Conservation (phyloP, 305 asterid species). For the Coffea humblotiana region DNA sequence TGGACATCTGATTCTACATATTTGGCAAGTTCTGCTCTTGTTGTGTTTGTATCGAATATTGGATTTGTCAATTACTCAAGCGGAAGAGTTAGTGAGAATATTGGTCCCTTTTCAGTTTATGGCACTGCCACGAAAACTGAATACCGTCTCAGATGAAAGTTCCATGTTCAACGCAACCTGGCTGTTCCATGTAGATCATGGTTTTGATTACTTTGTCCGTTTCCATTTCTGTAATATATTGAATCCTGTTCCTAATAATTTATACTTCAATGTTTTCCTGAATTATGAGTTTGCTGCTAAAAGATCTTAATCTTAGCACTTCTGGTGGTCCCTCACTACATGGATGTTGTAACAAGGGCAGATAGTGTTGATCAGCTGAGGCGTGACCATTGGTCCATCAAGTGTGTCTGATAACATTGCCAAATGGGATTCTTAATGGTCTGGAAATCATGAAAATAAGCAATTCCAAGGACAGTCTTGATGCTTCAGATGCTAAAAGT, state of each 20-base stretch:
- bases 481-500: slow-evolving; percentile 25
- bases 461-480: slow-evolving; percentile 32
- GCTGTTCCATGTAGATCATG: slow-evolving; percentile 36
- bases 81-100: slow-evolving; percentile 21
- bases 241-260: neutral
- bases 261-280: slow-evolving; percentile 29
- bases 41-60: slow-evolving; percentile 9
- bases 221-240: slow-evolving; percentile 39
- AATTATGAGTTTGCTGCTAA: slow-evolving; percentile 24
- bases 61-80: slow-evolving; percentile 27
- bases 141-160: slow-evolving; percentile 13
- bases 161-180: slow-evolving; percentile 27
- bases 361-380: slow-evolving; percentile 11
- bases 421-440: slow-evolving; percentile 40
- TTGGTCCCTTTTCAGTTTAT: slow-evolving; percentile 33
- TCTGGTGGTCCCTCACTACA: slow-evolving; percentile 29
- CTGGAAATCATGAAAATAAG: slow-evolving; percentile 50
- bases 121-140: slow-evolving; percentile 31
- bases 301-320: slow-evolving; percentile 32
- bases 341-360: slow-evolving; percentile 25
- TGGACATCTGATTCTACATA: slow-evolving; percentile 32
- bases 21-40: slow-evolving; percentile 19
- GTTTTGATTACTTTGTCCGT: slow-evolving; percentile 38
- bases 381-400: slow-evolving; percentile 32
- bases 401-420: slow-evolving; percentile 9